Evolutionary conservation across 108 stramenopile species (phyloP), one percentile per base, ranked within the genome.

Genomic region (Nitzschia putrida): DNA sequence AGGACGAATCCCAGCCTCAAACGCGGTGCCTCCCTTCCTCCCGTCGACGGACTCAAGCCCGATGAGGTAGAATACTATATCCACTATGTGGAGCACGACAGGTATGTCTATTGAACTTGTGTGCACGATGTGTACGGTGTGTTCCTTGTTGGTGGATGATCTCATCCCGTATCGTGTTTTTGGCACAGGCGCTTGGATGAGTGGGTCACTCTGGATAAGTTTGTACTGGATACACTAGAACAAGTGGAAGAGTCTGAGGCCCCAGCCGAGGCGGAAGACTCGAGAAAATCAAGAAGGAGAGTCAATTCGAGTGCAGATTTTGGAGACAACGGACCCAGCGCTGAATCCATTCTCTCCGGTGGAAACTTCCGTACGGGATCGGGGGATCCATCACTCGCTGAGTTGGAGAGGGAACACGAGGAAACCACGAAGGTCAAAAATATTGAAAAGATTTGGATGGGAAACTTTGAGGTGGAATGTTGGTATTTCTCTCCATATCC

Each of bases 341-440:
- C 57, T 14, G 45, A 53, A 38, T 41, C 56, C 20, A 58, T 64
- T 37, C 55, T 39, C 44, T 68, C 57, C 7, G 92, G 92, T 10
- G 89, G 90, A 11, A 90, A 89, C 68, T 90, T 86, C 78, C 85
- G 85, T 63, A 84, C 72, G 25, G 73, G 76, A 3, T 77, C 79
- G 26, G 80, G 78, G 21, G 85, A 92, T 78, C 86, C 92, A 45
- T 75, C 77, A 24, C 64, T 80, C 58, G 85, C 73, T 24, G 83
- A 80, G 60, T 83, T 94, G 63, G 96, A 97, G 74, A 82, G 81
- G 53, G 98, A 99, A 80, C 99, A 99, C 78, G 96, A 99, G 57
- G 97, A 98, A 76, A 90, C 97, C n/a, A 99, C 99, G 59, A 98
- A 97, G 69, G 95, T 99, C n/a, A 98, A 98, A 81, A 99, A 99